phyloP scores from a whole-genome alignment of 2,329 filamentous ascomycete species.

The Juglanconis juglandina region DNA sequence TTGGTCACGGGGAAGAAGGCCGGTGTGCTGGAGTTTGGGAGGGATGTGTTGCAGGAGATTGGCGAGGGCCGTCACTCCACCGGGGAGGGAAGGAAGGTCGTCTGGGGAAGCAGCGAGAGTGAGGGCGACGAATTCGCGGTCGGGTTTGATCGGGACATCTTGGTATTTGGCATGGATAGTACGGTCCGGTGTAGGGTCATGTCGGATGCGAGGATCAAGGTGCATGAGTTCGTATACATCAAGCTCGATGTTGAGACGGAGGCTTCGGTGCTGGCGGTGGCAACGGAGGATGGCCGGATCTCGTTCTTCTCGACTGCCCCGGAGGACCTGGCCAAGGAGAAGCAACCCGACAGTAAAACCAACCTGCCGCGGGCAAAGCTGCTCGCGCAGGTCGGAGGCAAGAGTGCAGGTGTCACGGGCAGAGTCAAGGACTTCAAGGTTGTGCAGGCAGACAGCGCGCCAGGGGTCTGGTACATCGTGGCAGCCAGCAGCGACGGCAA shows the following conservation, averaged over 20 bases:
- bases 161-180: conserved; percentile 87
- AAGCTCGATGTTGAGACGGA: conserved; percentile 47
- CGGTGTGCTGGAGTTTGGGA: conserved; percentile 81
- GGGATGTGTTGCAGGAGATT: conserved; percentile 67
- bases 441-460: conserved; percentile 40
- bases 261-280: conserved; percentile 63
- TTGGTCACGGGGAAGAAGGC: conserved; percentile 94
- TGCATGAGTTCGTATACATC: conserved; percentile 79
- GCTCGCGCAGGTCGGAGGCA: conserved; percentile 76
- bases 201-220: conserved; percentile 67
- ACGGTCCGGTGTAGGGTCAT: conserved; percentile 72
- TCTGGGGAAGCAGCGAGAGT: conserved; percentile 71
- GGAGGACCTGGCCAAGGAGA: conserved; percentile 38
- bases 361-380: conserved; percentile 58
- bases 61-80: conserved; percentile 74
- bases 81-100: conserved; percentile 78
- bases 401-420: conserved; percentile 59
- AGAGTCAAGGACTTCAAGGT: conserved; percentile 88
- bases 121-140: conserved; percentile 81
- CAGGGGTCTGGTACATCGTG: conserved; percentile 55
- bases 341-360: conserved; percentile 20
- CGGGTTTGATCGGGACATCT: conserved; percentile 78
- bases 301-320: conserved; percentile 73
- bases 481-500: conserved; percentile 82
- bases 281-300: conserved; percentile 86